These are phyloP conservation scores for Xylaria hypoxylon DNA, from an alignment of 2,329 filamentous ascomycete genomes.

Conservation along the genomic window DNA sequence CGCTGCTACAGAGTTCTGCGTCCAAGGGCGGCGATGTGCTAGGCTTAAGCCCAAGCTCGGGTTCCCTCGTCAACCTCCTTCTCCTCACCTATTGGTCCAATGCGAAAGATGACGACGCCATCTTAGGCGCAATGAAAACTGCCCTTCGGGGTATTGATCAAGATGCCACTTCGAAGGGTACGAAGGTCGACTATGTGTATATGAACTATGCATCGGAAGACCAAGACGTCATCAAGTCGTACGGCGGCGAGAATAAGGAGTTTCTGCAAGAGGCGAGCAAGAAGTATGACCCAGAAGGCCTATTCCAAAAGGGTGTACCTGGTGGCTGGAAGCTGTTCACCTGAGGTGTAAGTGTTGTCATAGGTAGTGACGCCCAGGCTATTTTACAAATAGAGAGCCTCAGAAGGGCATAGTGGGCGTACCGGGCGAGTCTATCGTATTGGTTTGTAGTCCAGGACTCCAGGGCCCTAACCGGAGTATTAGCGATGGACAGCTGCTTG, in stretches of 20 bases:
- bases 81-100: slow-evolving; percentile 33
- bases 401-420: too few species aligned
- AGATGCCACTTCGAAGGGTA: neutral
- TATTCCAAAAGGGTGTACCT: slow-evolving; percentile 20
- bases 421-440: too few species aligned
- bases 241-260: slow-evolving; percentile 22
- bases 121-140: slow-evolving; percentile 1
- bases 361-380: too few species aligned
- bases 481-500: too few species aligned
- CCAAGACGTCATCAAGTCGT: slow-evolving; percentile 40
- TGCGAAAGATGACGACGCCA: slow-evolving; percentile 27
- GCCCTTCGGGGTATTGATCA: slow-evolving; percentile 17
- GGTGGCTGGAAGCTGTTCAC: slow-evolving; percentile 15
- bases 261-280: slow-evolving; percentile 38
- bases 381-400: too few species aligned
- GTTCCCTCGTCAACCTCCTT: slow-evolving; percentile 27
- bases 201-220: slow-evolving; percentile 40
- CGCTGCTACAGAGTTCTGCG: slow-evolving; percentile 36
- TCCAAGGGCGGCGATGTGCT: slow-evolving; percentile 18
- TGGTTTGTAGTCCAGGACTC: too few species aligned
- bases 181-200: slow-evolving; percentile 28
- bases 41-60: slow-evolving; percentile 7
- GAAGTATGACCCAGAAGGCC: slow-evolving; percentile 43
- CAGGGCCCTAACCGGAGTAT: too few species aligned
- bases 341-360: too few species aligned